phyloP scores from a whole-genome alignment of 495 filamentous ascomycete genomes.

The Penicillium waksmanii region DNA sequence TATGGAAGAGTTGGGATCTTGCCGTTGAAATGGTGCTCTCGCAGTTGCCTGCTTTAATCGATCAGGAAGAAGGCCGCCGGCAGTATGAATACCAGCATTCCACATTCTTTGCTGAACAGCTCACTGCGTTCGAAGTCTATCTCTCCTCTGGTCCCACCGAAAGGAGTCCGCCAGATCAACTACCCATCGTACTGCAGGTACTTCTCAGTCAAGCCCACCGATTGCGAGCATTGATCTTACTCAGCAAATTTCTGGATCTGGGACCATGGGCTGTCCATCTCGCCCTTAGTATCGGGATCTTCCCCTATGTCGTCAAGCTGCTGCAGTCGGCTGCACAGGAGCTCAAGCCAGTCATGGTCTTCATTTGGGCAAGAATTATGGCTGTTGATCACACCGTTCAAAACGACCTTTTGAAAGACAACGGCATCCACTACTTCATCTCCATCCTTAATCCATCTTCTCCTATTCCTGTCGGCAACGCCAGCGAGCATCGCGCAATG shows the following conservation, averaged over 20 bases:
- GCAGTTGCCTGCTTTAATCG: conserved; percentile 81
- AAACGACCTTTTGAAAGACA: conserved; percentile 90
- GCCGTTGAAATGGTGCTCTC: conserved; percentile 95
- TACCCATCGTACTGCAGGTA: conserved; percentile 95
- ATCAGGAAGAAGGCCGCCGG: conserved; percentile 71
- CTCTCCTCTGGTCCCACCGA: conserved; percentile 84
- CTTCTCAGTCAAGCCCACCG: conserved; percentile 93
- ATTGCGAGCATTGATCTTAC: conserved; percentile 86
- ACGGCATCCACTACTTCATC: conserved; percentile 95
- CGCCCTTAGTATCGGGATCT: conserved; percentile 95
- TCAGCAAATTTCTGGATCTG: conserved; percentile 92
- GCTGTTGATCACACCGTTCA: conserved; percentile 95
- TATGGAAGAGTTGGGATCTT: conserved; percentile 98
- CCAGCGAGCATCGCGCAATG: conserved; percentile 96
- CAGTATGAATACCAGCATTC: conserved; percentile 93
- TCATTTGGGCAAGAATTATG: conserved; percentile 97
- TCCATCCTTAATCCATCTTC: conserved; percentile 82
- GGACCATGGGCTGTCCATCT: conserved; percentile 98
- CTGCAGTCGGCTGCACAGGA: conserved; percentile 94
- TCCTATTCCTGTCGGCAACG: conserved; percentile 79
- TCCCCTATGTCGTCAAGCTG: conserved; percentile 95
- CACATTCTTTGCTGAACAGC: conserved; percentile 93
- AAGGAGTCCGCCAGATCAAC: conserved; percentile 85
- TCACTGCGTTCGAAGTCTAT: conserved; percentile 97
- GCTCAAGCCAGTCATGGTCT: conserved; percentile 98